Evolutionary conservation across 2,329 filamentous ascomycete genomes (phyloP).

Genomic region (Fusarium sp.): DNA sequence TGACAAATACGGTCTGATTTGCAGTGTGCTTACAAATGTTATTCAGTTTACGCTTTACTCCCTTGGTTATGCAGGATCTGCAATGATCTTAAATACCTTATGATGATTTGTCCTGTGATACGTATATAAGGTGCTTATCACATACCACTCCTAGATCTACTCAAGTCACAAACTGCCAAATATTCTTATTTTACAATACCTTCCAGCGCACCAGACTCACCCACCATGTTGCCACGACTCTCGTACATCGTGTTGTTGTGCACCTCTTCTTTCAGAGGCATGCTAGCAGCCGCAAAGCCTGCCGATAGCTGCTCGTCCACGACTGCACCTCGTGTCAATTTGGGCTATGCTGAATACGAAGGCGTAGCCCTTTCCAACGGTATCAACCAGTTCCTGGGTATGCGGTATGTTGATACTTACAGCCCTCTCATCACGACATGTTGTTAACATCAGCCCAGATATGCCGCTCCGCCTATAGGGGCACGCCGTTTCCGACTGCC

Average conservation of each 20-base stretch:
- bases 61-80: neutral
- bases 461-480: neutral
- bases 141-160: neutral
- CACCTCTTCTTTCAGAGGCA: neutral
- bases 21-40: neutral
- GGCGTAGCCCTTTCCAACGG: neutral
- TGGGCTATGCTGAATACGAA: neutral
- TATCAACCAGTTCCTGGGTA: neutral
- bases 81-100: fast-evolving
- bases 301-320: neutral
- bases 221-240: neutral
- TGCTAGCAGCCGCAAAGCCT: neutral
- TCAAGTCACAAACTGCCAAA: neutral
- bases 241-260: neutral
- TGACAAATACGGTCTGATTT: neutral
- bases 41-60: neutral
- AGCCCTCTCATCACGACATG: neutral
- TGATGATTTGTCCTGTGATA: neutral
- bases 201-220: neutral
- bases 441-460: neutral
- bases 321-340: neutral
- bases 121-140: neutral
- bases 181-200: neutral
- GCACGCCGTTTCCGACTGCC: neutral
- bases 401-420: neutral